A percentile compares a stretch with the other conserved stretches of the same genome.
Evolutionary conservation across 2,329 filamentous ascomycete genomes (phyloP).

Genomic region (Arthroderma uncinatum): DNA sequence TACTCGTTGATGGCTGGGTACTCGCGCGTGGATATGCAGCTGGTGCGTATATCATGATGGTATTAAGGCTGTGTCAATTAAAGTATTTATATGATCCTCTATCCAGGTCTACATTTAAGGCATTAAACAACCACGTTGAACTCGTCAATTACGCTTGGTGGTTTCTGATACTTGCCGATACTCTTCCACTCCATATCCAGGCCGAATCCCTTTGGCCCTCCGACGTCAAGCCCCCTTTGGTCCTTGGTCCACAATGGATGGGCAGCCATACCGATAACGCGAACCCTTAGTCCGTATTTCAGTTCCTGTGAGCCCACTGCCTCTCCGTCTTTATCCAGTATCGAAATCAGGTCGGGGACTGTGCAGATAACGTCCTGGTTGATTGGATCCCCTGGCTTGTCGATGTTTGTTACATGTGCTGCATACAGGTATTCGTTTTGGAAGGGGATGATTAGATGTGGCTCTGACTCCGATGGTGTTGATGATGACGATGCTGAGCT

Average conservation of each 20-base stretch:
- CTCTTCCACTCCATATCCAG: conserved; percentile 18
- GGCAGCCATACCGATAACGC: conserved; percentile 41
- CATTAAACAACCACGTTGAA: conserved; percentile 13
- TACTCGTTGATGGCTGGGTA: no score
- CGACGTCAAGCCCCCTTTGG: conserved; percentile 29
- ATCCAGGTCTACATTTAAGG: background rate
- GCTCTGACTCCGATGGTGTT: background rate
- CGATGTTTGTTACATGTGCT: conserved; percentile 14
- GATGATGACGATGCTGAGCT: background rate
- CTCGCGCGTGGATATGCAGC: background rate
- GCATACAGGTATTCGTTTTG: conserved; percentile 23
- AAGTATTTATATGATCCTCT: background rate
- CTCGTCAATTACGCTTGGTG: conserved; percentile 22
- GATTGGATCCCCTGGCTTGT: conserved; percentile 6
- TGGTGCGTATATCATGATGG: background rate
- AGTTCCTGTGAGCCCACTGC: conserved; percentile 43
- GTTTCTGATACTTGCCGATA: conserved; percentile 18
- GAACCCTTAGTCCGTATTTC: conserved; percentile 42
- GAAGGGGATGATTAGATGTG: conserved; percentile 21
- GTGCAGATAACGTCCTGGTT: conserved; percentile 20
- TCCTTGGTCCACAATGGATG: conserved; percentile 41
- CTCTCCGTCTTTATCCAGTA: conserved; percentile 37
- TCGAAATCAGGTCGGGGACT: conserved; percentile 29
- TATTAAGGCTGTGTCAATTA: background rate
- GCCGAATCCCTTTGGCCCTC: conserved; percentile 33